These are phyloP conservation scores for Paraglomus occultum DNA, from an alignment of 192 early-diverging fungal species.

Conservation along the genomic window DNA sequence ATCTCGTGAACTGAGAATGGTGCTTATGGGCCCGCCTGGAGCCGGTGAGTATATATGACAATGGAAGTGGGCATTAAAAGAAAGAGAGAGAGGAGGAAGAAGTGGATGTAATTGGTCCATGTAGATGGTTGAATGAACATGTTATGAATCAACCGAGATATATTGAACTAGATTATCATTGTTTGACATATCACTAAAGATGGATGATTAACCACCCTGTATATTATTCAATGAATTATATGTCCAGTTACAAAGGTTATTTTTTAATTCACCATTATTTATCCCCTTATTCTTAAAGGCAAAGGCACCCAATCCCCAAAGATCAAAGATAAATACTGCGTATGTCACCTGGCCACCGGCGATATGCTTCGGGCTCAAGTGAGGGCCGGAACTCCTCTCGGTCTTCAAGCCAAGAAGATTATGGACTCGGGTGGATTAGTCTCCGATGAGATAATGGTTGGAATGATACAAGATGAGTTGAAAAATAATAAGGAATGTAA, in stretches of 20 bases:
- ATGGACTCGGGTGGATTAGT: constrained; percentile 99
- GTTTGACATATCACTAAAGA: too few species aligned
- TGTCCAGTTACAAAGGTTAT: too few species aligned
- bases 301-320: constrained; percentile 95
- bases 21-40: constrained; percentile 92
- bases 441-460: constrained; percentile 97
- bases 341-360: constrained; percentile 98
- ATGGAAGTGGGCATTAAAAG: too few species aligned
- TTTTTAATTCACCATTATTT: constrained; percentile 7
- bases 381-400: constrained; percentile 84
- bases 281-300: constrained; percentile 37
- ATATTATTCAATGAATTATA: not conserved
- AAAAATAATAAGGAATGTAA: constrained; percentile 93
- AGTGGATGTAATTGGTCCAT: not conserved
- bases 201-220: too few species aligned
- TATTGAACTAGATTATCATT: too few species aligned
- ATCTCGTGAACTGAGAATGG: constrained; percentile 54
- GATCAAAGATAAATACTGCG: constrained; percentile 95
- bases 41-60: constrained; percentile 57
- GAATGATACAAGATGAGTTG: constrained; percentile 96
- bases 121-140: not conserved
- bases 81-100: too few species aligned
- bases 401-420: constrained; percentile 96
- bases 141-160: too few species aligned
- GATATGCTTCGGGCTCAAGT: constrained; percentile 99